These are phyloP conservation scores for Aspergillus bertholletiae DNA, from an alignment of 495 filamentous ascomycete genomes.

Conservation along the genomic window DNA sequence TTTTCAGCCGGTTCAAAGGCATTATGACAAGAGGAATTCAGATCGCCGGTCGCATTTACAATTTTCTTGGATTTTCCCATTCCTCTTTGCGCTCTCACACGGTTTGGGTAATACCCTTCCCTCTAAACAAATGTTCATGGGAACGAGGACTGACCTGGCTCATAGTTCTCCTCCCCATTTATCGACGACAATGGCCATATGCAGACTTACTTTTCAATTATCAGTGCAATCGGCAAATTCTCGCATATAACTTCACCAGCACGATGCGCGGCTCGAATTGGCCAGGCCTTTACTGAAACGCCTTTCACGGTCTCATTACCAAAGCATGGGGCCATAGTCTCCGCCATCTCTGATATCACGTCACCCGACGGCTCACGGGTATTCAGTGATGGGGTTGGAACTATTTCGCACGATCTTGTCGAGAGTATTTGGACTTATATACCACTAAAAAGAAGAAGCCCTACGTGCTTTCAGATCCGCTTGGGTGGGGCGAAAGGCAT, in stretches of 20 bases:
- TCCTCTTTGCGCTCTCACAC: constrained; percentile 68
- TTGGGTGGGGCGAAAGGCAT: constrained; percentile 64
- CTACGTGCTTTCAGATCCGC: constrained; percentile 63
- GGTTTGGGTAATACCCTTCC: constrained; percentile 40
- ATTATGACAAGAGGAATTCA: constrained; percentile 53
- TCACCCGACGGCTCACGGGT: constrained; percentile 36
- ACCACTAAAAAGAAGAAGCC: constrained; percentile 29
- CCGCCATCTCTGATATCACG: constrained; percentile 39
- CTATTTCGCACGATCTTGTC: constrained; percentile 56
- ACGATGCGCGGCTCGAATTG: constrained; percentile 75
- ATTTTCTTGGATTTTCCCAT: constrained; percentile 78
- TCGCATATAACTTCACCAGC: constrained; percentile 60
- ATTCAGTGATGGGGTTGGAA: constrained; percentile 79
- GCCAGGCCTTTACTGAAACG: constrained; percentile 81
- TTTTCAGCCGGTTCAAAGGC: constrained; percentile 54
- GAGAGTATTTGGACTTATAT: constrained; percentile 27
- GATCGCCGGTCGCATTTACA: constrained; percentile 61
- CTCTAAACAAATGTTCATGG: neutral
- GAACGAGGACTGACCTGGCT: neutral
- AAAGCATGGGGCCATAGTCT: constrained; percentile 13
- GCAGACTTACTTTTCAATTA: constrained; percentile 49
- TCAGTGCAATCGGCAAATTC: constrained; percentile 64
- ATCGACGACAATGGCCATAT: constrained; percentile 32
- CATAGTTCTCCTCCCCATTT: constrained; percentile 70
- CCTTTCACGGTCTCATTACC: constrained; percentile 37